Conservation (phyloP, 345 rosid species). For the Sisymbrium altissimum region DNA sequence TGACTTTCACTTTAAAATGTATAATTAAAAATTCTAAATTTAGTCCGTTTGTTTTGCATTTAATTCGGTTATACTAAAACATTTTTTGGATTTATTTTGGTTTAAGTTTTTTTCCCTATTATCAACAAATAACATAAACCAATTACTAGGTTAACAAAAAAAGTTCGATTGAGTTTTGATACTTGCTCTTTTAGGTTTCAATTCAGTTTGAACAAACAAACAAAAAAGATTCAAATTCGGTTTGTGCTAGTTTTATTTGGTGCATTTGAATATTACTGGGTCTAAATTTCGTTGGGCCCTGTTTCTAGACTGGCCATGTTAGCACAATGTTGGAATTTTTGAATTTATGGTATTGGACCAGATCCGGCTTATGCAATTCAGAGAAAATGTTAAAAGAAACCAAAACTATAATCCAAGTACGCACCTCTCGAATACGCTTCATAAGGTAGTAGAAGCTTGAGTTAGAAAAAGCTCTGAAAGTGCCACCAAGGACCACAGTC, state of each 20-base stretch:
- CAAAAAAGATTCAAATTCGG: not conserved
- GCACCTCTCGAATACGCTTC: constrained; percentile 67
- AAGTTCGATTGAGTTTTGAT: no score
- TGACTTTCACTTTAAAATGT: no score
- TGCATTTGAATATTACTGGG: not conserved
- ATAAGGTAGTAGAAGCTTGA: constrained; percentile 63
- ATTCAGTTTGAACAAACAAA: not conserved
- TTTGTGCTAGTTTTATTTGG: not conserved
- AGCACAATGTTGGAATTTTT: not conserved
- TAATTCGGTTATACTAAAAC: not conserved
- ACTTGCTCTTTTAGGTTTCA: no score
- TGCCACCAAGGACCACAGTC: constrained; percentile 62
- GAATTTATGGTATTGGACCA: not conserved
- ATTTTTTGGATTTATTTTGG: no score
- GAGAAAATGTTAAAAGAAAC: not conserved
- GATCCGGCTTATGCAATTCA: not conserved
- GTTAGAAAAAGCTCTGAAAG: constrained; percentile 80
- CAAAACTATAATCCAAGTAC: constrained; percentile 6
- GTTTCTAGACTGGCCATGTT: not conserved
- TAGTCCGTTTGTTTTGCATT: not conserved
- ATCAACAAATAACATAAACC: no score
- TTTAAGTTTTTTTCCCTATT: no score
- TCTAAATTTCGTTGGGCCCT: not conserved
- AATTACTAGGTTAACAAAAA: no score
- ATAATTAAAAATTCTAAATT: no score